Percentiles rank a stretch among this genome's conserved stretches.
These are phyloP conservation scores for Eurotiales sp. DNA, from an alignment of 2,329 filamentous ascomycete species.

Conservation along the genomic window DNA sequence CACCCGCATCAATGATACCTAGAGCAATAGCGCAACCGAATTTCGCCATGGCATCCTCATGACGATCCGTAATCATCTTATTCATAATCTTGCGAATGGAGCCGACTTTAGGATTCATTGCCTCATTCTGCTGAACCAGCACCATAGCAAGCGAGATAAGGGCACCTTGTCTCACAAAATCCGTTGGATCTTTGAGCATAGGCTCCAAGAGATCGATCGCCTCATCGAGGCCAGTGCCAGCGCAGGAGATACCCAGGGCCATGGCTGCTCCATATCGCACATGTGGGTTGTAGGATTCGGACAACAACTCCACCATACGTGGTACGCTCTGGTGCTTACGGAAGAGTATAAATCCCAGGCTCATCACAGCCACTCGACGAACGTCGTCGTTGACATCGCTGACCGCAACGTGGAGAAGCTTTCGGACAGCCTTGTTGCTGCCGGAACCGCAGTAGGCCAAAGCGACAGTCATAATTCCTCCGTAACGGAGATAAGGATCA, in stretches of 20 bases:
- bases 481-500: constrained; percentile 89
- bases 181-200: constrained; percentile 98
- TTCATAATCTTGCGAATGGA: constrained; percentile 87
- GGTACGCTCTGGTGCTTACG: constrained; percentile 95
- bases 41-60: constrained; percentile 99
- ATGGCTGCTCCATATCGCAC: constrained; percentile 97
- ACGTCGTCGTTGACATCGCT: constrained; percentile 99
- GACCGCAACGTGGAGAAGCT: constrained; percentile 90
- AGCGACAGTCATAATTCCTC: constrained; percentile 98
- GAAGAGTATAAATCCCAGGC: constrained; percentile 97
- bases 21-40: constrained; percentile 92
- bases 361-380: constrained; percentile 92
- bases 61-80: constrained; percentile 90
- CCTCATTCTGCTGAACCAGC: constrained; percentile 98
- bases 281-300: constrained; percentile 98
- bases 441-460: constrained; percentile 95
- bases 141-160: constrained; percentile 96
- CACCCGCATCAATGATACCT: constrained; percentile 96
- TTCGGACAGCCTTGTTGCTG: constrained; percentile 97
- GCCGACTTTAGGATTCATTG: constrained; percentile 94
- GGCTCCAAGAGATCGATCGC: constrained; percentile 95
- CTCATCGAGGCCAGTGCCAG: constrained; percentile 91
- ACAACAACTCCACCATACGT: constrained; percentile 96
- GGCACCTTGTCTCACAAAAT: constrained; percentile 96
- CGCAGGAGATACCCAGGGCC: constrained; percentile 96